Evolutionary conservation across 257 asterid genomes (phyloP).

Genomic region (Solanum habrochaites): DNA sequence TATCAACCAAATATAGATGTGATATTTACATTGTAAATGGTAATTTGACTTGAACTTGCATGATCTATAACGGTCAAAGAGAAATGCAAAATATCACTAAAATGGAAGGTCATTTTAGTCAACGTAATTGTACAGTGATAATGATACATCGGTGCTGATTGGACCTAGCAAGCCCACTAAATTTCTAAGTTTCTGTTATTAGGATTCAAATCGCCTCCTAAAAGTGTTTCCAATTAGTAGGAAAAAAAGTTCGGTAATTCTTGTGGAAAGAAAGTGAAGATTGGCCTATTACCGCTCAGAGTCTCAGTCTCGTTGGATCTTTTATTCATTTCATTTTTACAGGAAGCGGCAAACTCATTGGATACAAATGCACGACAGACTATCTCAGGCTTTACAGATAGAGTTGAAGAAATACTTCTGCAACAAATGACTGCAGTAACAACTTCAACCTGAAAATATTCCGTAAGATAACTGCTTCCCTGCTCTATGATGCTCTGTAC

Average conservation of each 20-base stretch:
- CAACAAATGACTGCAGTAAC: constrained; percentile 35
- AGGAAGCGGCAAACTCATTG: constrained; percentile 63
- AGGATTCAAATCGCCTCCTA: background rate
- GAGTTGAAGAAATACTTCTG: constrained; percentile 55
- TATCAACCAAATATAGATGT: background rate
- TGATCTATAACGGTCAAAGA: background rate
- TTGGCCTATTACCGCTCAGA: background rate
- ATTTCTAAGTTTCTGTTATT: background rate
- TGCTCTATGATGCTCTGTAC: background rate
- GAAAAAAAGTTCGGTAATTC: background rate
- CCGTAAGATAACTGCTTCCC: background rate
- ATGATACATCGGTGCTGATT: background rate
- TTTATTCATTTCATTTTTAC: background rate
- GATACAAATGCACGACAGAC: constrained; percentile 24
- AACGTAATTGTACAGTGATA: background rate
- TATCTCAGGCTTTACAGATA: constrained; percentile 39
- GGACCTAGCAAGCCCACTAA: background rate
- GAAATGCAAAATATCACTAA: background rate
- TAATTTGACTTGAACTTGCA: background rate
- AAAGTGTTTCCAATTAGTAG: background rate
- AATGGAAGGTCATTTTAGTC: background rate
- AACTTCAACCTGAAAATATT: background rate
- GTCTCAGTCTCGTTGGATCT: background rate
- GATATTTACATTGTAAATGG: background rate
- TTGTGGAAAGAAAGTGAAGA: background rate